These are phyloP conservation scores for Brasenia schreberi DNA, from an alignment of 164 flowering plant genomes.

Conservation along the genomic window DNA sequence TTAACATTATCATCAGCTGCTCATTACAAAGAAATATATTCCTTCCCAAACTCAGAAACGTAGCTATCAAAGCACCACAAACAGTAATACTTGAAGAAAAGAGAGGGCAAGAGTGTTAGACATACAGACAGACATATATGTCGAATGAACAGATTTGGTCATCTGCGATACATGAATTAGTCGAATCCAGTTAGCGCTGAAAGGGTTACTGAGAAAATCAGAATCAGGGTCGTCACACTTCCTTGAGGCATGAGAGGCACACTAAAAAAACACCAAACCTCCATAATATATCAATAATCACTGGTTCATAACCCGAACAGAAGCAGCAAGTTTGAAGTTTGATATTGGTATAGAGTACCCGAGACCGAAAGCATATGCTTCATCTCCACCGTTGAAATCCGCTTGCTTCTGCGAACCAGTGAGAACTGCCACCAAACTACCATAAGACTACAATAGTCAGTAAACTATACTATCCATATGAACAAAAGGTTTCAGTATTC, in stretches of 20 bases:
- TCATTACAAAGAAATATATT: neutral
- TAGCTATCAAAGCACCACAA: neutral
- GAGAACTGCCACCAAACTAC: neutral
- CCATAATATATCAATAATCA: neutral
- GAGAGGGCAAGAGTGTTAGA: neutral
- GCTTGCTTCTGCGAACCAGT: neutral
- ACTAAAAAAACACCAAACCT: slow-evolving; percentile 1
- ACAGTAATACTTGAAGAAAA: neutral
- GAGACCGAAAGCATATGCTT: neutral
- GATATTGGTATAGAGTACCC: neutral
- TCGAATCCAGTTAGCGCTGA: neutral
- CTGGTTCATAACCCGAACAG: neutral
- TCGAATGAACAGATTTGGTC: neutral
- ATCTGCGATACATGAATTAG: neutral
- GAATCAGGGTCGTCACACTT: neutral
- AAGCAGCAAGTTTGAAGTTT: neutral
- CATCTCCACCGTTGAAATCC: neutral
- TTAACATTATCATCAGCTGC: neutral
- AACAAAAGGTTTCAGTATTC: slow-evolving; percentile 26
- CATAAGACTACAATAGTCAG: neutral
- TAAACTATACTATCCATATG: slow-evolving; percentile 28
- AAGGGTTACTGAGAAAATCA: neutral
- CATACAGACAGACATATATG: neutral
- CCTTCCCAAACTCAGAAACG: neutral
- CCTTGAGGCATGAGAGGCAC: slow-evolving; percentile 3